Evolutionary conservation across 176 grass and related monocot species (phyloP).

Genomic region (Cenchrus fungigraminus): DNA sequence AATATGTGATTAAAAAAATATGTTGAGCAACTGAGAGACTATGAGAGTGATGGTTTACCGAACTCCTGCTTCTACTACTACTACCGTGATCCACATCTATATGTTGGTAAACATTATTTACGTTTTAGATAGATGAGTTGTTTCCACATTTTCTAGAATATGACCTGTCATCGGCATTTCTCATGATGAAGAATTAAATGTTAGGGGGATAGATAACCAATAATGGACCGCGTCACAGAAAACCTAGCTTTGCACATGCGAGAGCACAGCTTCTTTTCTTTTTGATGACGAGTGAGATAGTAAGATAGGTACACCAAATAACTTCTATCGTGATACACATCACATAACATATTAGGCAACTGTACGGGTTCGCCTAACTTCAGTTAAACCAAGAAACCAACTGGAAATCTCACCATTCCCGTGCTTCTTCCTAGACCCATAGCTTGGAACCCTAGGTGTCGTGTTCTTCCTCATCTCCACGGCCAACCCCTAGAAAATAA

Average conservation of each 20-base stretch:
- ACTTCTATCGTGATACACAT: neutral
- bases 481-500: neutral
- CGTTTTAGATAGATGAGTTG: neutral
- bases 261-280: too few relatives aligned
- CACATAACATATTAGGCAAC: neutral
- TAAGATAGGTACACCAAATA: neutral
- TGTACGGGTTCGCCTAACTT: neutral
- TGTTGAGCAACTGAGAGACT: too few relatives aligned
- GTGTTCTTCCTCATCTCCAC: neutral
- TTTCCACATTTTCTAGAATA: neutral
- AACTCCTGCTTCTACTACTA: too few relatives aligned
- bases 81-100: too few relatives aligned
- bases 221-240: neutral
- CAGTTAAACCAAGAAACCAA: neutral
- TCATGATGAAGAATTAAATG: neutral
- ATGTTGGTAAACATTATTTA: neutral
- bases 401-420: slow-evolving; percentile 6
- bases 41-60: too few relatives aligned
- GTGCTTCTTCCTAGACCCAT: neutral
- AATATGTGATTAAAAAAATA: too few relatives aligned
- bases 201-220: neutral
- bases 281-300: too few relatives aligned
- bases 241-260: too few relatives aligned
- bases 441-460: neutral
- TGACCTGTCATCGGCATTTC: neutral